A percentile compares a stretch with the other conserved stretches of the same genome.
Conservation (phyloP, 169 alveolate species). For the Cryptosporidium ubiquitum region DNA sequence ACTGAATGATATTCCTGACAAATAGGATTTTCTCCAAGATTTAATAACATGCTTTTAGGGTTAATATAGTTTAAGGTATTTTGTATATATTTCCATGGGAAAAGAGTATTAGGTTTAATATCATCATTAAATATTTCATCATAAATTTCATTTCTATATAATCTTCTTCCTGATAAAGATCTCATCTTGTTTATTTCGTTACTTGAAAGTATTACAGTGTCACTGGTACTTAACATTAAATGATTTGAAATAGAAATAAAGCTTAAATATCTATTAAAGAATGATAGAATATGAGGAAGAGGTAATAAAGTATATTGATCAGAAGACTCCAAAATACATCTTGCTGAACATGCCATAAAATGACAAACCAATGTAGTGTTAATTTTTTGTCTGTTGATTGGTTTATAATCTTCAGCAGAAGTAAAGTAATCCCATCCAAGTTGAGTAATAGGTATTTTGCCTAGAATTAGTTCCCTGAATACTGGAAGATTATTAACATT, state of each 20-base stretch:
- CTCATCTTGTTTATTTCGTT: neutral
- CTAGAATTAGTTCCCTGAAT: conserved; percentile 50
- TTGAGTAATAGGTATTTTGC: conserved; percentile 49
- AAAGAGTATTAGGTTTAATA: conserved; percentile 56
- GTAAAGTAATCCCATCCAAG: conserved; percentile 70
- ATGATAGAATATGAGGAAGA: conserved; percentile 66
- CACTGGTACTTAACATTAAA: conserved; percentile 68
- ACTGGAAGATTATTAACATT: conserved; percentile 68
- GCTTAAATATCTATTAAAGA: conserved; percentile 42
- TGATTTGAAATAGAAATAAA: conserved; percentile 56
- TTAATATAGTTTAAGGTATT: conserved; percentile 51
- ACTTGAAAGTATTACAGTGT: conserved; percentile 27
- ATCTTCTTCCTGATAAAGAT: neutral
- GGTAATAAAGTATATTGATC: conserved; percentile 55
- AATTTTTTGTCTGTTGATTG: conserved; percentile 67
- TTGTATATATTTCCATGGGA: conserved; percentile 67
- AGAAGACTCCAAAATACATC: conserved; percentile 50
- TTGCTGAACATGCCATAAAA: conserved; percentile 78
- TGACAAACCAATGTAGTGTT: conserved; percentile 78
- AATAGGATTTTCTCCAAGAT: neutral
- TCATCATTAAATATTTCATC: neutral
- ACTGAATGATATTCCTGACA: conserved; percentile 24
- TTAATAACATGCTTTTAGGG: neutral
- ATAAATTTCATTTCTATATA: neutral
- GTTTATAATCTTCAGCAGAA: conserved; percentile 72